phyloP scores from a whole-genome alignment of 805 yeast genomes.

The Hanseniaspora lachancei region DNA sequence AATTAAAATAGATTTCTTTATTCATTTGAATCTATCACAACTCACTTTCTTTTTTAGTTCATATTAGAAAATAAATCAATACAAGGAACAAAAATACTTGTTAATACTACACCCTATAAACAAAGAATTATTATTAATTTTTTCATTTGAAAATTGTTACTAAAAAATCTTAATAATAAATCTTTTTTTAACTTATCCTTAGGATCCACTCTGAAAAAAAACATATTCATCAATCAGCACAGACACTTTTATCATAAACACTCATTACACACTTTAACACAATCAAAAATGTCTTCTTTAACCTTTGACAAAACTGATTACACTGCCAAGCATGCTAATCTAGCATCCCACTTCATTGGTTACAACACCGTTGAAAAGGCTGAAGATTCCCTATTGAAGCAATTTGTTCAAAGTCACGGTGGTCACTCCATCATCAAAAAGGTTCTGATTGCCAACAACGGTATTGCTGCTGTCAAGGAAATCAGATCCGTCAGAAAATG shows the following conservation, averaged over 20 bases:
- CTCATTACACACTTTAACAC: neutral
- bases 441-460: conserved; percentile 90
- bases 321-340: conserved; percentile 27
- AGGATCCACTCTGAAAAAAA: neutral
- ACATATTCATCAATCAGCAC: neutral
- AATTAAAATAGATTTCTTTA: neutral
- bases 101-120: neutral
- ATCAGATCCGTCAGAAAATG: conserved; percentile 94
- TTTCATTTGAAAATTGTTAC: neutral
- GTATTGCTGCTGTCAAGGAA: conserved; percentile 98
- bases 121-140: neutral
- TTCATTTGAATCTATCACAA: neutral
- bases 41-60: too few relatives aligned
- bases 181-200: neutral
- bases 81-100: neutral
- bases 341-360: conserved; percentile 72
- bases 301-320: conserved; percentile 25
- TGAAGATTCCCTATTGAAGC: conserved; percentile 63
- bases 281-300: conserved; percentile 4
- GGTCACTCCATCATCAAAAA: conserved; percentile 92
- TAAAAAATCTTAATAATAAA: neutral
- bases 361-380: conserved; percentile 64
- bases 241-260: neutral
- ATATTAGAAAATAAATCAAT: neutral
- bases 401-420: conserved; percentile 69